These are phyloP conservation scores for Penicillium parvum DNA, from an alignment of 495 filamentous ascomycete species.

Conservation along the genomic window DNA sequence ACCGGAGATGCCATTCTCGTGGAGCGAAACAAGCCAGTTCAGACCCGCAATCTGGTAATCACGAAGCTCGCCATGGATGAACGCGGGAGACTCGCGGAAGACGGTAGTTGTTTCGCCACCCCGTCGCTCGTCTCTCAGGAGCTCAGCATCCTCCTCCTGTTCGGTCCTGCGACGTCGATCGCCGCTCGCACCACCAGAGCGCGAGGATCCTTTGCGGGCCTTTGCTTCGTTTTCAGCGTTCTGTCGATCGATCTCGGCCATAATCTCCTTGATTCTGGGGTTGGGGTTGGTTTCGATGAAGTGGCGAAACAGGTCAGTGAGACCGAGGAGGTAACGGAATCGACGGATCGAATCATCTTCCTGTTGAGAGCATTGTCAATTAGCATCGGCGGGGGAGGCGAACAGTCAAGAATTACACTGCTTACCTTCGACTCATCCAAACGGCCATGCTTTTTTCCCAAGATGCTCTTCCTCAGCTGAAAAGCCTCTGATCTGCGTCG, in stretches of 20 bases:
- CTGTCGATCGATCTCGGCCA: conserved; percentile 88
- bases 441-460: conserved; percentile 89
- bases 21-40: conserved; percentile 97
- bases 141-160: conserved; percentile 95
- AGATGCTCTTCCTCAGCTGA: conserved; percentile 79
- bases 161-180: conserved; percentile 84
- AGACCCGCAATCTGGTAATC: conserved; percentile 93
- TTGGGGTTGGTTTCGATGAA: conserved; percentile 98
- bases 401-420: background rate
- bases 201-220: conserved; percentile 65
- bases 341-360: conserved; percentile 94
- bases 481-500: conserved; percentile 80
- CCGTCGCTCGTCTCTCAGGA: conserved; percentile 84
- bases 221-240: conserved; percentile 70
- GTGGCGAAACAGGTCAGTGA: conserved; percentile 97
- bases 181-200: conserved; percentile 79
- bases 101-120: conserved; percentile 81
- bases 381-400: background rate
- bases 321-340: conserved; percentile 90
- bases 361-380: conserved; percentile 38
- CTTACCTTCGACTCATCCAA: conserved; percentile 87
- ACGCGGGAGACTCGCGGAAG: conserved; percentile 88
- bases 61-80: conserved; percentile 82
- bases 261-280: conserved; percentile 83
- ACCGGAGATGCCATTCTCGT: conserved; percentile 98